These are phyloP conservation scores for Aspergillus pseudoviridinutans DNA, from an alignment of 2,329 filamentous ascomycete species.

Conservation along the genomic window DNA sequence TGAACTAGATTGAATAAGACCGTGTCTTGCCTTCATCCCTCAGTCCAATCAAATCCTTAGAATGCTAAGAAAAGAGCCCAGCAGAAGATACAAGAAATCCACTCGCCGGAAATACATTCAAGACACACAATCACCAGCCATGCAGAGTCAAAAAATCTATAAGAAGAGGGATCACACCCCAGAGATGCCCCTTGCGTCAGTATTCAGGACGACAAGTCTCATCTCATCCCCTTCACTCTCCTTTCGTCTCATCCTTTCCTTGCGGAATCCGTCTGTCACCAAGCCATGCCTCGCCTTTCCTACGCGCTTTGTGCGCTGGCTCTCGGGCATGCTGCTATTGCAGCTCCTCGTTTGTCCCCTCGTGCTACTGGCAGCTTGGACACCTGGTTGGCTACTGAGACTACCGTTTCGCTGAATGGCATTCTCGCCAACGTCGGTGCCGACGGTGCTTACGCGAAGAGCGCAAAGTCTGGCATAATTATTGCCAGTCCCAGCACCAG, in stretches of 20 bases:
- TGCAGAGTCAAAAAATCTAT: background rate
- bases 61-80: background rate
- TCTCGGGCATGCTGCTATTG: slow-evolving; percentile 15
- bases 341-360: slow-evolving; percentile 14
- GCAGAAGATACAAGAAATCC: background rate
- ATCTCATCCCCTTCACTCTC: background rate
- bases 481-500: slow-evolving; percentile 54
- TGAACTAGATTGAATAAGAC: background rate
- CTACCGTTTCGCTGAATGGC: slow-evolving; percentile 47
- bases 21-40: too few relatives aligned
- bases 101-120: background rate
- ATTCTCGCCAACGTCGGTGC: slow-evolving; percentile 54
- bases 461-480: slow-evolving; percentile 49
- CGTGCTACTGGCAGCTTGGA: slow-evolving; percentile 19
- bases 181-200: background rate
- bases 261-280: background rate
- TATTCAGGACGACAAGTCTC: background rate
- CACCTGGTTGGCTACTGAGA: slow-evolving; percentile 37
- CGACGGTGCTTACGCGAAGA: slow-evolving; percentile 45
- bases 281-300: background rate
- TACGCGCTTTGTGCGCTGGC: slow-evolving; percentile 3
- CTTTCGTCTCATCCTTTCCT: background rate
- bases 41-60: background rate
- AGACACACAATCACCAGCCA: background rate
- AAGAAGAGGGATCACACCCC: background rate